Percentiles rank a stretch among this genome's conserved stretches.
Evolutionary conservation across 1,284 basidiomycete species (phyloP).

Genomic region (Pterulicium gracile): DNA sequence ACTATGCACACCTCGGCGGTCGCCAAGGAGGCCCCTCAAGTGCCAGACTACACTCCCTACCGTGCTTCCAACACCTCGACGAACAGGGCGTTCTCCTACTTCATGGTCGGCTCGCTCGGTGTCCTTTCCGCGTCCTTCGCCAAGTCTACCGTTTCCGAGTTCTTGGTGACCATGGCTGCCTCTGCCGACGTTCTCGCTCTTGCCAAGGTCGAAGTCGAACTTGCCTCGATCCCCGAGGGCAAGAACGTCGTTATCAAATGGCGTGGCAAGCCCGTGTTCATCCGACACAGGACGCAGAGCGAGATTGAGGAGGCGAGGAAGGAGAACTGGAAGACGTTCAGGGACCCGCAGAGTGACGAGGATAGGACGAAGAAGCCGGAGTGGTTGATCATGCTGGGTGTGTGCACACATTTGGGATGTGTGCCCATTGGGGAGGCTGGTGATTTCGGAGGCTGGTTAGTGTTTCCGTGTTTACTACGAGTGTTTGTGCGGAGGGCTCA

Average conservation of each 20-base stretch:
- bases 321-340: conserved; percentile 77
- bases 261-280: conserved; percentile 99
- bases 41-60: conserved; percentile 87
- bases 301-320: conserved; percentile 93
- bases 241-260: conserved; percentile 98
- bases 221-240: conserved; percentile 89
- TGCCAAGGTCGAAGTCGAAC: conserved; percentile 96
- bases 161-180: conserved; percentile 92
- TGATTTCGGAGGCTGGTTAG: conserved; percentile 93
- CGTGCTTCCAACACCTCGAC: conserved; percentile 56
- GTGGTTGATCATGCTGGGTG: conserved; percentile 96
- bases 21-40: conserved; percentile 57
- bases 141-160: conserved; percentile 91
- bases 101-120: conserved; percentile 96
- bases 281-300: conserved; percentile 86
- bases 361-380: conserved; percentile 89
- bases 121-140: conserved; percentile 90
- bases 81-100: conserved; percentile 89
- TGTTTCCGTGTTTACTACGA: conserved; percentile 12
- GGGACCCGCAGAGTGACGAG: conserved; percentile 91
- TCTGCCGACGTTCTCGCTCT: conserved; percentile 97
- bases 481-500: background rate
- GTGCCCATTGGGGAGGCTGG: conserved; percentile 98
- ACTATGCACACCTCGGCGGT: conserved; percentile 62
- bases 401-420: conserved; percentile 98